Evolutionary conservation across 345 rosid species (phyloP).

Genomic region (Trapa incisa): DNA sequence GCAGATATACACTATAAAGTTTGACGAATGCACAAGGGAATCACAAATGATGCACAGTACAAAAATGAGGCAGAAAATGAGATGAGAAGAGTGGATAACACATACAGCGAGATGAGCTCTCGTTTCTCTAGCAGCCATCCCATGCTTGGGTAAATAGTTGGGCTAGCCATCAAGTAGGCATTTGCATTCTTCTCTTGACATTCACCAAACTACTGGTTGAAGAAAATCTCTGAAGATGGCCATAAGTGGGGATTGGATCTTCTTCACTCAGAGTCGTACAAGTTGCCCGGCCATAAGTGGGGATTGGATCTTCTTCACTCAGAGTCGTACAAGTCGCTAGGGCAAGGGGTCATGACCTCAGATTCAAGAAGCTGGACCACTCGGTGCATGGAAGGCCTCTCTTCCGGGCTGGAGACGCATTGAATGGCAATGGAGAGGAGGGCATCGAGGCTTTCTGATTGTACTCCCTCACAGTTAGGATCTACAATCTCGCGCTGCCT

Average conservation of each 20-base stretch:
- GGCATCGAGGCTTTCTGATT: constrained; percentile 64
- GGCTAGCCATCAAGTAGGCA: no score
- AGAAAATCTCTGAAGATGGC: constrained; percentile 6
- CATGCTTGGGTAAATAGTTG: background rate
- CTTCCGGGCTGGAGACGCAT: constrained; percentile 74
- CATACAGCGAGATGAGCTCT: background rate
- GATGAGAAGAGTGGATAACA: background rate
- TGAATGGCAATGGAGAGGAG: constrained; percentile 71
- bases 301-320: constrained; percentile 24
- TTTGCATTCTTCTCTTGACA: background rate
- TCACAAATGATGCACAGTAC: background rate
- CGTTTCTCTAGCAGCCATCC: background rate
- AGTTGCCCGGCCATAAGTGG: constrained; percentile 76
- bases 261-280: constrained; percentile 74
- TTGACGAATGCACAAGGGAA: constrained; percentile 11
- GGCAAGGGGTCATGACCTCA: constrained; percentile 97
- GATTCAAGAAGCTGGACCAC: constrained; percentile 89
- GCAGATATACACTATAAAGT: constrained; percentile 28
- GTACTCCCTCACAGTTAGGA: constrained; percentile 67
- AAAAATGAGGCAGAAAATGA: background rate
- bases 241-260: background rate
- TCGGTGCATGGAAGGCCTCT: constrained; percentile 94
- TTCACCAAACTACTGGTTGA: background rate
- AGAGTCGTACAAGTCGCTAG: constrained; percentile 90
- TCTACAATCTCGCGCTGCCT: constrained; percentile 61